phyloP scores from a whole-genome alignment of 73 alveolate species.

The Paramecium tetraurelia region DNA sequence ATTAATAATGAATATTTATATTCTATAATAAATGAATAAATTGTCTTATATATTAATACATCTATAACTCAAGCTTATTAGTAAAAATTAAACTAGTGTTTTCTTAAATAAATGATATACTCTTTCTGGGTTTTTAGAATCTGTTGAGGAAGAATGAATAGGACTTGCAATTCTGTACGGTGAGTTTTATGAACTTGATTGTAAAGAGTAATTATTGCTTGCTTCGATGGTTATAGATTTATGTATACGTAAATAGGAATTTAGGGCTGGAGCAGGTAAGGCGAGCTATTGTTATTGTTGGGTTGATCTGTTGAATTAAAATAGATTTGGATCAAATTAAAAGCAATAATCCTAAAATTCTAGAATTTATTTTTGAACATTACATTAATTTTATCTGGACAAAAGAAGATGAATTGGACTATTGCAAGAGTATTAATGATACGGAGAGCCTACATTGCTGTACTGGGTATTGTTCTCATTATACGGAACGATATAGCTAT shows the following conservation, averaged over 20 bases:
- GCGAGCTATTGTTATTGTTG: neutral
- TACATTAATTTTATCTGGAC: neutral
- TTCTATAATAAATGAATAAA: neutral
- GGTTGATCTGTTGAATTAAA: neutral
- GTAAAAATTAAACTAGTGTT: neutral
- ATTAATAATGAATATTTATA: neutral
- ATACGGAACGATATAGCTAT: neutral
- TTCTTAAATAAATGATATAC: neutral
- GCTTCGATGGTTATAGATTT: neutral
- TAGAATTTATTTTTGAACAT: neutral
- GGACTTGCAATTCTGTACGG: constrained; percentile 1
- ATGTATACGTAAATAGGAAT: neutral
- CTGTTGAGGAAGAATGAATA: neutral
- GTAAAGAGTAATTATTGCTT: constrained; percentile 6
- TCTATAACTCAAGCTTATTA: neutral
- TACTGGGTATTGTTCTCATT: neutral
- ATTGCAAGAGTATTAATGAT: neutral
- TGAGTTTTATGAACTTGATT: constrained; percentile 7
- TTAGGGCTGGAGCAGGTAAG: neutral
- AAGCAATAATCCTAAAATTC: constrained; percentile 16
- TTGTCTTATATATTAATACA: neutral
- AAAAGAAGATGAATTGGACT: constrained; percentile 19
- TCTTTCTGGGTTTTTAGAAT: neutral
- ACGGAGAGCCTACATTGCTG: constrained; percentile 12
- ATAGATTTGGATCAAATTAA: neutral